phyloP scores from a whole-genome alignment of 257 asterid species.

The Paraleonurus japonicus region DNA sequence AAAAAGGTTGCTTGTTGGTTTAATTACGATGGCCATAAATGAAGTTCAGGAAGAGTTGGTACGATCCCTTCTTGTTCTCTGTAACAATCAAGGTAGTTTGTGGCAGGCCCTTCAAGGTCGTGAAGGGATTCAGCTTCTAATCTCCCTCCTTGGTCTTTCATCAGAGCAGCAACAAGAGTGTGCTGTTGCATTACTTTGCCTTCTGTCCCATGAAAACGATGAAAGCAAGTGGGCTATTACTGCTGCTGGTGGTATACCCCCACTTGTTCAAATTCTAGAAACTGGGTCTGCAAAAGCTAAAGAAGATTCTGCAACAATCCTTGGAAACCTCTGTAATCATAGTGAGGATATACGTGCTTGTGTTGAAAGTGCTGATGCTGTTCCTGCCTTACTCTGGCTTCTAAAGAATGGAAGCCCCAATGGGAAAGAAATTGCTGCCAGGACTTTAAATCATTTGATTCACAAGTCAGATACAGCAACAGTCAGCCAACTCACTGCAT shows the following conservation, averaged over 20 bases:
- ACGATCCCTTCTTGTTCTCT: conserved; percentile 77
- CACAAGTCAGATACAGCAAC: conserved; percentile 99
- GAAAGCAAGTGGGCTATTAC: conserved; percentile 99
- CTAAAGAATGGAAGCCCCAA: conserved; percentile 91
- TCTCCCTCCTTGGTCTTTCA: conserved; percentile 96
- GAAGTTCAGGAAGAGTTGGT: conserved; percentile 94
- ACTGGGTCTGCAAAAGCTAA: conserved; percentile 96
- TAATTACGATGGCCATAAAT: conserved; percentile 89
- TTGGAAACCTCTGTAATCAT: conserved; percentile 97
- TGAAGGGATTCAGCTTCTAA: conserved; percentile 94
- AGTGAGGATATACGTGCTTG: conserved; percentile 99
- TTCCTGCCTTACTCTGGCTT: conserved; percentile 95
- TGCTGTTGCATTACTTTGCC: conserved; percentile 94
- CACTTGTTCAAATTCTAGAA: conserved; percentile 95
- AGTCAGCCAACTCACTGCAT: conserved; percentile 95
- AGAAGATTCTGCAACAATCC: conserved; percentile 96
- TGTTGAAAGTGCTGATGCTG: conserved; percentile 99
- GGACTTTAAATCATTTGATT: conserved; percentile 93
- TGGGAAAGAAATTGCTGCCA: conserved; percentile 96
- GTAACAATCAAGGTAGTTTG: conserved; percentile 84
- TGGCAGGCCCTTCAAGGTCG: conserved; percentile 99
- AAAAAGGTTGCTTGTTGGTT: conserved; percentile 84
- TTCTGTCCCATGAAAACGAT: conserved; percentile 88
- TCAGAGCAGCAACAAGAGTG: conserved; percentile 99
- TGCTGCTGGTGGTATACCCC: conserved; percentile 99